Percentiles rank a stretch among this genome's conserved stretches.
phyloP scores from a whole-genome alignment of 768 basidiomycete genomes.

The Tulasnella sp. region DNA sequence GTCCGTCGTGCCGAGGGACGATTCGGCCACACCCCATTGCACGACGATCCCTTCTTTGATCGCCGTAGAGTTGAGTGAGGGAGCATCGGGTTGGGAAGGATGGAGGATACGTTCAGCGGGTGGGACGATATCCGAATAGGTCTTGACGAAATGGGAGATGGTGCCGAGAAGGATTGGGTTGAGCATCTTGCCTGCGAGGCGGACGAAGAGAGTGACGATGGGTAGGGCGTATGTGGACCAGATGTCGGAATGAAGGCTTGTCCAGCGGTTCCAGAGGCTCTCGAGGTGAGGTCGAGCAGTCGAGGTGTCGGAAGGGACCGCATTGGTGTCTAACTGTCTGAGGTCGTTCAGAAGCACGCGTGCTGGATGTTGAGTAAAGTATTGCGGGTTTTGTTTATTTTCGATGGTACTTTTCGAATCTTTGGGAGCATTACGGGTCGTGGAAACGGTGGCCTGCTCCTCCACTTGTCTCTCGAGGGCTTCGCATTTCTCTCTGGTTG shows the following conservation, averaged over 20 bases:
- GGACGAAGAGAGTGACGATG: neutral
- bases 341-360: neutral
- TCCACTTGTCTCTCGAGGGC: neutral
- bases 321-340: neutral
- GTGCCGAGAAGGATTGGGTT: neutral
- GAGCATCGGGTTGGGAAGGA: neutral
- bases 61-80: neutral
- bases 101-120: neutral
- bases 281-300: neutral
- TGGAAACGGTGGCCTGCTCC: neutral
- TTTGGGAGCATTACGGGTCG: neutral
- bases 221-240: neutral
- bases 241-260: neutral
- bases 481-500: neutral
- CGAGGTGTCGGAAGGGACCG: neutral
- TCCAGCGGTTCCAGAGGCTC: neutral
- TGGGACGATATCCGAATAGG: neutral
- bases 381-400: neutral
- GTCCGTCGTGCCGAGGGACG: neutral
- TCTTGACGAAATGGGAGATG: conserved; percentile 3
- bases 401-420: neutral
- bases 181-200: neutral
- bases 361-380: neutral
- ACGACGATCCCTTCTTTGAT: neutral
- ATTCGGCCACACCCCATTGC: neutral